Percentiles rank a stretch among this genome's conserved stretches.
Evolutionary conservation across 1,139 yeast genomes (phyloP).

Genomic region (Kurtzmaniella quercitrusa): DNA sequence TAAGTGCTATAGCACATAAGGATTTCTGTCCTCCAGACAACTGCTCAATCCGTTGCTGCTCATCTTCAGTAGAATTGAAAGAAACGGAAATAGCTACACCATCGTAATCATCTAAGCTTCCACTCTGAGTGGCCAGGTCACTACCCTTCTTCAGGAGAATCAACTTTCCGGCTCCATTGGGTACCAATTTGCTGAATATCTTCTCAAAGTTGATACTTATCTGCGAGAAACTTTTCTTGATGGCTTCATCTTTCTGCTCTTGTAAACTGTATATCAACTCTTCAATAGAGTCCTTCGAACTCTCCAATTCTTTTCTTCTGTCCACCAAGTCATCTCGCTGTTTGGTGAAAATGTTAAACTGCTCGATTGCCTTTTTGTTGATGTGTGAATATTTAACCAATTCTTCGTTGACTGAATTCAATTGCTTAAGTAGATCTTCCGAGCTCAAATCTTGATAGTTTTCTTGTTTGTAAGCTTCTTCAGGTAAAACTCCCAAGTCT

Average conservation of each 20-base stretch:
- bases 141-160: slow-evolving; percentile 51
- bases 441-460: slow-evolving; percentile 44
- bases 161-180: slow-evolving; percentile 74
- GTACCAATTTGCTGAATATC: slow-evolving; percentile 77
- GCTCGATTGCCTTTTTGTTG: slow-evolving; percentile 88
- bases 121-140: slow-evolving; percentile 13
- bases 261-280: slow-evolving; percentile 68
- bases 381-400: slow-evolving; percentile 70
- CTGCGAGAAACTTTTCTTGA: slow-evolving; percentile 69
- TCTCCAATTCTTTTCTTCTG: slow-evolving; percentile 67
- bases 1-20: slow-evolving; percentile 87
- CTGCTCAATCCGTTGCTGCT: slow-evolving; percentile 85
- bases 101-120: slow-evolving; percentile 54
- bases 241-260: slow-evolving; percentile 78
- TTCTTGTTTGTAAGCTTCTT: slow-evolving; percentile 59
- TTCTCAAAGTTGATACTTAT: slow-evolving; percentile 71
- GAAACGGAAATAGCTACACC: slow-evolving; percentile 90
- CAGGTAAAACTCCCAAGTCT: slow-evolving; percentile 84
- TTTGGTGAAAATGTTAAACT: slow-evolving; percentile 66
- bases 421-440: slow-evolving; percentile 49
- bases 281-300: slow-evolving; percentile 70
- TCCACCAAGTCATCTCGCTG: slow-evolving; percentile 64
- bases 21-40: slow-evolving; percentile 97
- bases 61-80: slow-evolving; percentile 81
- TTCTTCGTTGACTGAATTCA: slow-evolving; percentile 55